A percentile compares a stretch with the other conserved stretches of the same genome.
These are phyloP conservation scores for Asclepias syriaca DNA, from an alignment of 257 asterid species.

Conservation along the genomic window DNA sequence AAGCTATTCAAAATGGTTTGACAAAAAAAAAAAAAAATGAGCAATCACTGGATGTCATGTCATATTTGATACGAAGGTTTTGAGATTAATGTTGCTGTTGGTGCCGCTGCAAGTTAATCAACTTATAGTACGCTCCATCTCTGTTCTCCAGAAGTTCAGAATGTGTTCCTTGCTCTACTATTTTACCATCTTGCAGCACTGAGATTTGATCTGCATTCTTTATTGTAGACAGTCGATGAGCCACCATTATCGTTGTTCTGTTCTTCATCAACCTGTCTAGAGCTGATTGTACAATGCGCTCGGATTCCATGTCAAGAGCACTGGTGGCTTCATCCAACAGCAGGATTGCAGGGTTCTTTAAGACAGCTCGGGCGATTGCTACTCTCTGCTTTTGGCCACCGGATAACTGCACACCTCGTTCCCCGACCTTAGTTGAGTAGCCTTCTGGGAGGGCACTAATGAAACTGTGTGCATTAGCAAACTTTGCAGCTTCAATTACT, in stretches of 20 bases:
- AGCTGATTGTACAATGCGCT: conserved; percentile 23
- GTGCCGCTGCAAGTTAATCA: conserved; percentile 22
- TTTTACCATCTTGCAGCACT: conserved; percentile 25
- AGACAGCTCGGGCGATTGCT: conserved; percentile 26
- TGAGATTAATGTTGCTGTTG: conserved; percentile 1
- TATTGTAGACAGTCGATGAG: conserved; percentile 24
- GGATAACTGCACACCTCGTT: conserved; percentile 25
- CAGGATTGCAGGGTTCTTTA: conserved; percentile 27
- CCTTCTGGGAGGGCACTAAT: conserved; percentile 86
- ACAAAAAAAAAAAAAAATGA: background rate
- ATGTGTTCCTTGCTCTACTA: conserved; percentile 27
- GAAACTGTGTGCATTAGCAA: conserved; percentile 81
- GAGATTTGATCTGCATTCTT: conserved; percentile 27
- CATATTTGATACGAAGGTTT: background rate
- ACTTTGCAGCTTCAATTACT: conserved; percentile 86
- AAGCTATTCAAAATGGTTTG: conserved; percentile 10
- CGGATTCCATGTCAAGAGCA: conserved; percentile 25
- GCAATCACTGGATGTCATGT: background rate
- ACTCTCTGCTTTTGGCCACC: conserved; percentile 30
- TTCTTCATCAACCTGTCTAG: conserved; percentile 30
- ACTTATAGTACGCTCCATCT: conserved; percentile 27
- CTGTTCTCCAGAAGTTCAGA: conserved; percentile 22
- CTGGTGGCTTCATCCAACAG: conserved; percentile 32
- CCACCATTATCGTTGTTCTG: conserved; percentile 23
- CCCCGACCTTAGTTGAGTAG: conserved; percentile 32